Conservation (phyloP, 1,139 yeast genomes). For the Suhomyces bolitotheri region DNA sequence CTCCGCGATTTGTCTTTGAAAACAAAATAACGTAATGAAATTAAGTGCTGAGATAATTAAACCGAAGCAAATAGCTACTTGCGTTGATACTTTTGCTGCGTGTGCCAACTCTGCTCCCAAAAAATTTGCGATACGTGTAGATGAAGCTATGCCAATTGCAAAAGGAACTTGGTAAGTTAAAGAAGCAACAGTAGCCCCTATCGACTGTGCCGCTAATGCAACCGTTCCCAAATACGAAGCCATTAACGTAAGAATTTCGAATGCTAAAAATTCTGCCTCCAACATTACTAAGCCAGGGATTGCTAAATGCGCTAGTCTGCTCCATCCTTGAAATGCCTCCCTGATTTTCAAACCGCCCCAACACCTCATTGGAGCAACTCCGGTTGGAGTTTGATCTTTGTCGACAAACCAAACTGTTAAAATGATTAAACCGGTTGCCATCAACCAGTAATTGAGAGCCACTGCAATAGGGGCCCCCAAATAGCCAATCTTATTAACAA, state of each 20-base stretch:
- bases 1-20: slow-evolving; percentile 37
- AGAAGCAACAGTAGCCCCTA: slow-evolving; percentile 57
- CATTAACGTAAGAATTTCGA: slow-evolving; percentile 68
- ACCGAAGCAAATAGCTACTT: slow-evolving; percentile 49
- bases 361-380: slow-evolving; percentile 40
- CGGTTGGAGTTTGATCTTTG: slow-evolving; percentile 42
- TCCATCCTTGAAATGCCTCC: slow-evolving; percentile 48
- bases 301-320: slow-evolving; percentile 49
- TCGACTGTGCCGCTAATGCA: slow-evolving; percentile 58
- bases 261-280: slow-evolving; percentile 72
- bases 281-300: slow-evolving; percentile 74
- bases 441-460: slow-evolving; percentile 55
- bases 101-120: slow-evolving; percentile 54
- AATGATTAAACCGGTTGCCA: slow-evolving; percentile 48
- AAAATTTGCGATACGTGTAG: slow-evolving; percentile 59
- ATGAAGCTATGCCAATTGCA: slow-evolving; percentile 60
- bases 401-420: slow-evolving; percentile 41
- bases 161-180: slow-evolving; percentile 55
- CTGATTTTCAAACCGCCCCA: slow-evolving; percentile 31
- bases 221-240: slow-evolving; percentile 57
- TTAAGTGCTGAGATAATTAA: slow-evolving; percentile 42
- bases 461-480: slow-evolving; percentile 63
- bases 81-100: slow-evolving; percentile 48
- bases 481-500: slow-evolving; percentile 47
- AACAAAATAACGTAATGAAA: slow-evolving; percentile 39